Evolutionary conservation across 495 filamentous ascomycete species (phyloP), one percentile per base, ranked within the genome.

Genomic region (Penicillium silybi): DNA sequence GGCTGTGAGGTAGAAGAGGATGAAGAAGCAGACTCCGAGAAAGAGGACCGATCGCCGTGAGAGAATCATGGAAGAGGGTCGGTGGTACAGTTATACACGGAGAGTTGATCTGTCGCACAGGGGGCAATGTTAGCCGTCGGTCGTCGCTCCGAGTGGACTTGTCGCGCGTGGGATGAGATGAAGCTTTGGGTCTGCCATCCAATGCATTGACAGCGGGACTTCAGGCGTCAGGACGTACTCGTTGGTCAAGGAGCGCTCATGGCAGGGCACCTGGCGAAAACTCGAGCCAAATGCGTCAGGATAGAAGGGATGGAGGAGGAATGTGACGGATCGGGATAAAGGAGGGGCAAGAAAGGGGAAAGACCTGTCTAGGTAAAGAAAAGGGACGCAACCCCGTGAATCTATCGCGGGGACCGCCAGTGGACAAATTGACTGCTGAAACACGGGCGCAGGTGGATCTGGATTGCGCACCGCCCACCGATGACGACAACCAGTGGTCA

Each of bases 1-100:
- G 42, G 67, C 54, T 19, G 69, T 59, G 56, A 66, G 52, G 32
- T 70, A 42, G 53, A 67, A 48, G 53, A 65, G 48, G 42, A 62
- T 22, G 51, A 67, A 62, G 52, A 75, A 68, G 62, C 58, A 63
- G 56, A 67, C 51, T 65, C 72, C 69, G 47, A 73, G 52, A 40
- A 71, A 62, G 49, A 69, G 59, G 26, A 69, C 56, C 26, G 58
- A 48, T 41, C 70, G 70, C 41, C 70, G 70, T 62, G 63, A 61
- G 57, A 64, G 60, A 68, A 69, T 62, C 72, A 75, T 75, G 54
- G 58, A 53, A 48, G 41, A 48, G 26, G 50, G 23, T 35, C 10
- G 52, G 44, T 48, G 27, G 38, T 17, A 40, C 27, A 47, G 39
- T 52, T 38, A 58, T 54, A 54, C 44, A 35, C 46, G 48, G 48